These are phyloP conservation scores for Lipomyces oligophaga DNA, from an alignment of 805 yeast species.

Conservation along the genomic window DNA sequence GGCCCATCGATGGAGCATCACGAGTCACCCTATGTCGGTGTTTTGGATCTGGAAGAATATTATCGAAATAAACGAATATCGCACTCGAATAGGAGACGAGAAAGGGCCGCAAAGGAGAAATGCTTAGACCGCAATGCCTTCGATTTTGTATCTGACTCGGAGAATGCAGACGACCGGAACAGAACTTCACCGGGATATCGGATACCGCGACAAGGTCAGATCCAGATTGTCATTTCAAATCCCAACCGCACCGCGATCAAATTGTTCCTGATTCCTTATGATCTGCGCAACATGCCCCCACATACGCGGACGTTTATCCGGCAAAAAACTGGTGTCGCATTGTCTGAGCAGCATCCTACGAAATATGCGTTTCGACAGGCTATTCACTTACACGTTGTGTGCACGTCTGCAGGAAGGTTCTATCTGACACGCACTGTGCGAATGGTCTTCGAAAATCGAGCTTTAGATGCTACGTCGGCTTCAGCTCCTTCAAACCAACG, in stretches of 20 bases:
- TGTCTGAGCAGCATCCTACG: not conserved
- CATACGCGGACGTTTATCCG: constrained; percentile 37
- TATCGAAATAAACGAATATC: too few species aligned
- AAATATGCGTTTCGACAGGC: constrained; percentile 31
- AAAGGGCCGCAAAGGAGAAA: not conserved
- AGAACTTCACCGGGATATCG: constrained; percentile 30
- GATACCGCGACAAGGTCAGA: constrained; percentile 36
- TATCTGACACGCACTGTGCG: constrained; percentile 34
- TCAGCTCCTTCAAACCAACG: not conserved
- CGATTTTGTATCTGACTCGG: not conserved
- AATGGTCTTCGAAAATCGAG: constrained; percentile 35
- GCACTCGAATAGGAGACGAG: too few species aligned
- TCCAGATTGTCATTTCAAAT: constrained; percentile 38
- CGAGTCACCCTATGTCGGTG: constrained; percentile 34
- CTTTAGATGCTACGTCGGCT: constrained; percentile 15
- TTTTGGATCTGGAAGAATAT: constrained; percentile 15
- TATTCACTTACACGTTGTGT: constrained; percentile 34
- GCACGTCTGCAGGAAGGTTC: constrained; percentile 29
- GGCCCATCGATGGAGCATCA: not conserved
- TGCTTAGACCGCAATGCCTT: not conserved
- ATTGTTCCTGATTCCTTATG: constrained; percentile 37
- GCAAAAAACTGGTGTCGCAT: constrained; percentile 31
- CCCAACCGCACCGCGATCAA: constrained; percentile 36
- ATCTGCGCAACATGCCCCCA: constrained; percentile 33
- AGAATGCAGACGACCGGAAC: not conserved